A percentile compares a stretch with the other conserved stretches of the same genome.
These are phyloP conservation scores for Alternaria sp. DNA, from an alignment of 2,329 filamentous ascomycete genomes.

Conservation along the genomic window DNA sequence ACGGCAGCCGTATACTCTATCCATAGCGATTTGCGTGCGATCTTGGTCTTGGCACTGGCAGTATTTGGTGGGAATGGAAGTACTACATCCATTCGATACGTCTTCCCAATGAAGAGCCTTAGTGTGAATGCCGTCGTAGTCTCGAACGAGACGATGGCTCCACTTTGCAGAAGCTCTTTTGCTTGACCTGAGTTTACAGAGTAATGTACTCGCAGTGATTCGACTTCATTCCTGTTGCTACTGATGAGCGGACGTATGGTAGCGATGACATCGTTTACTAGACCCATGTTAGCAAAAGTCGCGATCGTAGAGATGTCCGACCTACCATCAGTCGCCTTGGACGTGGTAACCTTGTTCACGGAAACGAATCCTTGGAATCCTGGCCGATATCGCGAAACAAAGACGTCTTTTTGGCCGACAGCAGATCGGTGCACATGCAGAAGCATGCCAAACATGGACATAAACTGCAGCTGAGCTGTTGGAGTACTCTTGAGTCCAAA, in stretches of 20 bases:
- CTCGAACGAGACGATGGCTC: neutral
- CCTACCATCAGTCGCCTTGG: neutral
- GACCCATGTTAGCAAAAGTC: neutral
- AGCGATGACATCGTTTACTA: neutral
- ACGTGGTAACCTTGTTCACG: neutral
- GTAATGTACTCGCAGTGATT: neutral
- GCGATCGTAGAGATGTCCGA: neutral
- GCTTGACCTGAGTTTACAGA: neutral
- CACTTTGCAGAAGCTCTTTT: neutral
- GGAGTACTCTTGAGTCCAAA: slow-evolving; percentile 13
- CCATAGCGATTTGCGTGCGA: slow-evolving; percentile 11
- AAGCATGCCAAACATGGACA: neutral
- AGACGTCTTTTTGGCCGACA: slow-evolving; percentile 22
- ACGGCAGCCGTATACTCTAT: slow-evolving; percentile 8
- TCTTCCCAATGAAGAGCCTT: neutral
- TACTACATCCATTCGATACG: neutral
- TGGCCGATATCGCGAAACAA: slow-evolving; percentile 33
- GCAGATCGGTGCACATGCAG: slow-evolving; percentile 11
- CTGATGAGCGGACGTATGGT: neutral
- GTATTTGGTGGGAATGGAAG: slow-evolving; percentile 6
- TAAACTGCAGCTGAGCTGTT: neutral
- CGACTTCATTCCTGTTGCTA: neutral
- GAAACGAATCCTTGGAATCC: slow-evolving; percentile 21
- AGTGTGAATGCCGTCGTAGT: neutral
- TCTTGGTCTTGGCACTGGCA: neutral